Evolutionary conservation across 176 grass and related monocot species (phyloP), one percentile per base, ranked within the genome.

Genomic region (Oropetium thomaeum): DNA sequence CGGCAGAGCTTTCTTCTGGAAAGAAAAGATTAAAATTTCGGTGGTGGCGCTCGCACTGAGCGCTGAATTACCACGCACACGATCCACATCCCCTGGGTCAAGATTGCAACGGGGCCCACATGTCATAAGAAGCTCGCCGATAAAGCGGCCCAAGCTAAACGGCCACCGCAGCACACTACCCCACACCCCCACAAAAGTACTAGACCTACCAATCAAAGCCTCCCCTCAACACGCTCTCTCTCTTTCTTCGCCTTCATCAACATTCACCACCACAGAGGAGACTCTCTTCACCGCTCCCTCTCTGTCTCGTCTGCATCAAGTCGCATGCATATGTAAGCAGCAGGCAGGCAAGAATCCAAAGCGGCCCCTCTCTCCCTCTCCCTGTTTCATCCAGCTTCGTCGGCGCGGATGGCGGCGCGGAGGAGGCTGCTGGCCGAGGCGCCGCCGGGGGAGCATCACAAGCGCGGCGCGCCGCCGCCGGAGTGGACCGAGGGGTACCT

Each of bases 401-500:
- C 64, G 62, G 75, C 70, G n/a, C n/a, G n/a, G 75, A 82, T 77
- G 79, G 63, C 44, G n/a, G 33, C 22, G 22, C 5, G 33, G 75
- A 83, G 75, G 86, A 55, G 75, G 69, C 80, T 88, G 61, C 70
- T 79, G 61, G 78, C 78, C 7, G 73, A 77, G 13, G 71, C 44
- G 54, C 59, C 75, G 30, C 82, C 74, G 82, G 31, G 15, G 48
- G 67, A 63, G 2, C 58, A 37, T 22, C 71, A 8, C 65, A 49
- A 52, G 70, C 70, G 74, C 69, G 69, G 37, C n/a, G 43, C 51
- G 61, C 63, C 89, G 84, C n/a, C 91, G 44, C 63, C 90, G 42
- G 62, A 65, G 47, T 94, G 82, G 89, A 88, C 74, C 32, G 82
- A 75, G 22, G 88, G 86, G 23, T 92, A 92, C 69, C 71, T 98